Percentiles rank a stretch among this genome's conserved stretches.
Evolutionary conservation across 306 rosid genomes (phyloP).

Genomic region (Betula pendula): DNA sequence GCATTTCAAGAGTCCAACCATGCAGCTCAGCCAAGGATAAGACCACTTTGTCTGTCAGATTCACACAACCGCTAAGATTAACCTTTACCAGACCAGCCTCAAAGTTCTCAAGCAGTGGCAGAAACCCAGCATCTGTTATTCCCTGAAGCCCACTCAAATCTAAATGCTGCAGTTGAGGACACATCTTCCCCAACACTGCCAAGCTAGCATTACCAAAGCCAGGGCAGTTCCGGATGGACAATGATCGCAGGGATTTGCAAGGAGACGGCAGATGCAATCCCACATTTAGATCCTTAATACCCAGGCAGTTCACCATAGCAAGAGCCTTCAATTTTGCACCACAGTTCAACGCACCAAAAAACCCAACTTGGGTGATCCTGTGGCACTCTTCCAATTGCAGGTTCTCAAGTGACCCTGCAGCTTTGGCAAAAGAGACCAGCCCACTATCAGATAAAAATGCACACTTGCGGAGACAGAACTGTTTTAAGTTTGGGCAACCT

Average conservation of each 20-base stretch:
- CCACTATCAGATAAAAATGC: slow-evolving; percentile 74
- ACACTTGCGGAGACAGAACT: slow-evolving; percentile 57
- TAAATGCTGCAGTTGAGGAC: slow-evolving; percentile 64
- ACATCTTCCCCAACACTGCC: slow-evolving; percentile 65
- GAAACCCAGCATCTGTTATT: slow-evolving; percentile 70
- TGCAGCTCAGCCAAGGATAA: slow-evolving; percentile 51
- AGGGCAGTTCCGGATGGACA: slow-evolving; percentile 71
- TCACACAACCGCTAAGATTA: slow-evolving; percentile 66
- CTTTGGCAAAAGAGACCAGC: slow-evolving; percentile 63
- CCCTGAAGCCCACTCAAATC: slow-evolving; percentile 75
- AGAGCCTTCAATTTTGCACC: slow-evolving; percentile 69
- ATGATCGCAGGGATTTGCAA: slow-evolving; percentile 50
- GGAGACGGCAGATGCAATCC: slow-evolving; percentile 44
- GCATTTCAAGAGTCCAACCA: slow-evolving; percentile 65
- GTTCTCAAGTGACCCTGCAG: slow-evolving; percentile 72
- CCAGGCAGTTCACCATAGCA: slow-evolving; percentile 67
- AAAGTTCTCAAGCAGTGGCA: slow-evolving; percentile 56
- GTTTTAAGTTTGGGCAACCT: slow-evolving; percentile 87
- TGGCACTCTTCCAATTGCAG: slow-evolving; percentile 91
- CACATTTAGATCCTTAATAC: slow-evolving; percentile 61
- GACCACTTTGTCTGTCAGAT: slow-evolving; percentile 64
- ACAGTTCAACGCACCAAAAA: slow-evolving; percentile 67
- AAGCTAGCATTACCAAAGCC: slow-evolving; percentile 74
- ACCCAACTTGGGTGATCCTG: slow-evolving; percentile 79
- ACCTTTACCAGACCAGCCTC: slow-evolving; percentile 68